Evolutionary conservation across 371 early-diverging fungal genomes (phyloP), one percentile per base, ranked within the genome.

Genomic region (Mortierella sp.): DNA sequence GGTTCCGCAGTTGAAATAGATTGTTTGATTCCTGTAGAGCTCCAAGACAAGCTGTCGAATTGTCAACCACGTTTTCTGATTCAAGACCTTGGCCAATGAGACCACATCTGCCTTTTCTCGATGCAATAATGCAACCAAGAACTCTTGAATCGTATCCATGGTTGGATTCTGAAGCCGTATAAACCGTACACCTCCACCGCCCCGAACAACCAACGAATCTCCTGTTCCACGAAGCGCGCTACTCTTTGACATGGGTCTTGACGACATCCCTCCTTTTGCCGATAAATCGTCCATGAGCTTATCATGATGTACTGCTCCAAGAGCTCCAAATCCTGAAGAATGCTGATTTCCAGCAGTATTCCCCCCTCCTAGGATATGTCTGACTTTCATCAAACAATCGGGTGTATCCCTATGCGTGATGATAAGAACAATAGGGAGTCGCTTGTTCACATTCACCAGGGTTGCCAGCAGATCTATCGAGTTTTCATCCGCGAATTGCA

Each of bases 341-440:
- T 65, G 62, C 32, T 54, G 64, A 4, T 62, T 64, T 47, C 70
- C 73, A 22, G 39, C 51, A 22, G 63, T 57, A 52, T 66, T 78
- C 3, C 78, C 68, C 24, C 81, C 76, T 6, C 76, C 76, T 52
- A 81, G 18, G 14, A 81, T 81, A 70, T 75, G 81, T 60, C 75
- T 75, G 30, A 81, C 81, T 26, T 75, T 81, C 52, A 75, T 49
- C 63, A 81, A 40, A 60, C 76, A 75, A 5, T 81, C 81, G 9
- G 66, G 40, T 5, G 81, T 69, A 39, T 81, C 76, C 14, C 67
- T n/a, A 18, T 81, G 81, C 0, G 81, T 81, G 26, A 81, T 75
- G 22, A 81, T 81, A 11, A 81, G 49, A 5, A 81, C 72, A 28
- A 81, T 81, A n/a, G 81, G 81, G 6, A 81, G 66, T 3, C 81